Evolutionary conservation across 2,329 filamentous ascomycete species (phyloP).

Genomic region (Aspergillus luchuensis): DNA sequence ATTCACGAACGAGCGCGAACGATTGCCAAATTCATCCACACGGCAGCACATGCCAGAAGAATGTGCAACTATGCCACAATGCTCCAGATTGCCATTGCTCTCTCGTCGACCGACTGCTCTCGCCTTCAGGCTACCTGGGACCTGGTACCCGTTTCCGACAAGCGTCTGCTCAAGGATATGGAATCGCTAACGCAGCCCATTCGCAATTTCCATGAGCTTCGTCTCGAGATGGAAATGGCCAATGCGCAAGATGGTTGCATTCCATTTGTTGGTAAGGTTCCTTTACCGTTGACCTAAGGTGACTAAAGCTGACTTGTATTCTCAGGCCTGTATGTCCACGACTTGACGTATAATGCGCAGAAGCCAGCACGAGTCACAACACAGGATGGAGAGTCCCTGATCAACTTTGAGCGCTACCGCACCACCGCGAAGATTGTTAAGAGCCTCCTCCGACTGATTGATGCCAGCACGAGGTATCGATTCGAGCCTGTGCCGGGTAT

Average conservation of each 20-base stretch:
- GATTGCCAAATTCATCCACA: conserved; percentile 65
- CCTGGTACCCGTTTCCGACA: conserved; percentile 57
- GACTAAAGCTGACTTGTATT: background rate
- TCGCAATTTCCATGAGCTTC: conserved; percentile 64
- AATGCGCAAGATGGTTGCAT: conserved; percentile 63
- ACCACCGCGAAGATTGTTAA: conserved; percentile 67
- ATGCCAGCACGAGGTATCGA: conserved; percentile 63
- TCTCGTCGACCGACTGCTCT: conserved; percentile 61
- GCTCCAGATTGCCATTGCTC: conserved; percentile 65
- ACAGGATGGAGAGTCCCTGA: conserved; percentile 54
- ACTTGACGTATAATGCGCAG: conserved; percentile 68
- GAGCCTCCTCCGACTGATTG: conserved; percentile 62
- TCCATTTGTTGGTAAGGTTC: conserved; percentile 61
- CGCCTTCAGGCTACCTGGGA: conserved; percentile 62
- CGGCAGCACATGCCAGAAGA: conserved; percentile 59
- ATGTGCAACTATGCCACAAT: conserved; percentile 67
- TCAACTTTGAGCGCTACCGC: conserved; percentile 68
- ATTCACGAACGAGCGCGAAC: conserved; percentile 61
- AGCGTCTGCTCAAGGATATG: conserved; percentile 58
- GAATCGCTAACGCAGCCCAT: conserved; percentile 64
- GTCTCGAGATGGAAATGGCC: conserved; percentile 64
- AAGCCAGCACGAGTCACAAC: conserved; percentile 61
- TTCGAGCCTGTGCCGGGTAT: conserved; percentile 61
- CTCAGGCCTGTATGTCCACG: conserved; percentile 64
- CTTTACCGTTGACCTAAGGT: background rate